Evolutionary conservation across 2,329 filamentous ascomycete species (phyloP), one percentile per base, ranked within the genome.

Genomic region (Diaporthe aspalathi): DNA sequence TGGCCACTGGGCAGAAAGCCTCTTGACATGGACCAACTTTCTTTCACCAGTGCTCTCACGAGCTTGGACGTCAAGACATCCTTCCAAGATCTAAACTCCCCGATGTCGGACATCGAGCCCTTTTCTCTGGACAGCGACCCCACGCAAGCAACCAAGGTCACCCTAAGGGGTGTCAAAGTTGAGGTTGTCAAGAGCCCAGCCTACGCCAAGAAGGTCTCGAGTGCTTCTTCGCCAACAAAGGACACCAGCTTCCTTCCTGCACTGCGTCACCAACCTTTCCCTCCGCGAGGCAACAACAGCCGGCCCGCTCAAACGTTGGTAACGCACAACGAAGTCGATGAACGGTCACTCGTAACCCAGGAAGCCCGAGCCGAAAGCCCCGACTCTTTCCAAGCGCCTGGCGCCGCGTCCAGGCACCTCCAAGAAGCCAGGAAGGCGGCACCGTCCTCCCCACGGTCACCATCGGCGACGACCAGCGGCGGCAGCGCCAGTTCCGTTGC

Each of bases 391-490:
- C 73, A 75, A 14, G 72, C 75, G 24, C 77, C 78, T 9, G 62
- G 76, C 17, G 77, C 79, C 12, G 79, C 67, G n/a, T 69, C 77
- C 5, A 77, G 78, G 9, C 81, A 82, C 66, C 75, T 83, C 4
- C 78, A 82, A 67, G 80, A 82, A 71, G 80, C 81, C 5, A 76
- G 80, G 24, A 80, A 78, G 56, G 73, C 79, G 1, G 80, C 75
- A 0, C 79, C 79, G 2, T 52, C 77, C 27, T 77, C 66, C 57
- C 73, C 75, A 22, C 70, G 68, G 22, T 74, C 74, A 40, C 74
- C 74, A 38, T 76, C 75, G 7, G 40, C 74, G 65, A 70, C 38
- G 27, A 47, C 71, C 12, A 35, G 29, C 53, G 17, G 24, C 35
- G 57, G n/a, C 56, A 68, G 70, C 43, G 66, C 69, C 29, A 69